phyloP scores from a whole-genome alignment of 257 asterid species.

The Ilex asprella region DNA sequence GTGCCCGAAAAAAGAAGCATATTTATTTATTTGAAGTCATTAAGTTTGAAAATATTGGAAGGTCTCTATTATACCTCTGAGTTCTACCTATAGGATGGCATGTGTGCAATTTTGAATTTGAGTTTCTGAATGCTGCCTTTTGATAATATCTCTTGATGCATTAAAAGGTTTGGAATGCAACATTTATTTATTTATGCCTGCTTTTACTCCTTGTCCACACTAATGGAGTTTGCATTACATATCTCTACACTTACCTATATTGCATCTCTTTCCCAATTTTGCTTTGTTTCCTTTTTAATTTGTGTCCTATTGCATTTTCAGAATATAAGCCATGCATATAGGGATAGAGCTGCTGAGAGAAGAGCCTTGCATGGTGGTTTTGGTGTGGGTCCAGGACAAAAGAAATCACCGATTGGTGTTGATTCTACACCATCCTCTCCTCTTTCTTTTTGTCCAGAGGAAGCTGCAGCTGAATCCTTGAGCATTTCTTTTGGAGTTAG shows the following conservation, averaged over 20 bases:
- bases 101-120: no score
- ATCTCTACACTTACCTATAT: neutral
- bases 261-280: neutral
- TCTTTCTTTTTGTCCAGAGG: conserved; percentile 36
- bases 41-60: no score
- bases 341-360: conserved; percentile 98
- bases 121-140: no score
- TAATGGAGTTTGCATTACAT: no score
- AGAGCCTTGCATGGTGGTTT: conserved; percentile 85
- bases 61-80: no score
- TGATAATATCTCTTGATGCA: no score
- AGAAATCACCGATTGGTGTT: conserved; percentile 26
- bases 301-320: conserved; percentile 13
- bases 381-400: conserved; percentile 94
- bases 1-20: no score
- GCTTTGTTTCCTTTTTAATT: conserved; percentile 5
- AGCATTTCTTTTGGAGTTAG: conserved; percentile 73
- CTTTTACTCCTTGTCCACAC: no score
- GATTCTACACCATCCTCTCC: conserved; percentile 49
- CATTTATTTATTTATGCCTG: no score
- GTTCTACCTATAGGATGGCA: no score
- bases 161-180: no score
- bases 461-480: conserved; percentile 69
- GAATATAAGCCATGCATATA: conserved; percentile 42
- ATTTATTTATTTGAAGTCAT: no score